Evolutionary conservation across 2,329 filamentous ascomycete genomes (phyloP), one percentile per base, ranked within the genome.

Genomic region (Colletotrichum tamarilloi): DNA sequence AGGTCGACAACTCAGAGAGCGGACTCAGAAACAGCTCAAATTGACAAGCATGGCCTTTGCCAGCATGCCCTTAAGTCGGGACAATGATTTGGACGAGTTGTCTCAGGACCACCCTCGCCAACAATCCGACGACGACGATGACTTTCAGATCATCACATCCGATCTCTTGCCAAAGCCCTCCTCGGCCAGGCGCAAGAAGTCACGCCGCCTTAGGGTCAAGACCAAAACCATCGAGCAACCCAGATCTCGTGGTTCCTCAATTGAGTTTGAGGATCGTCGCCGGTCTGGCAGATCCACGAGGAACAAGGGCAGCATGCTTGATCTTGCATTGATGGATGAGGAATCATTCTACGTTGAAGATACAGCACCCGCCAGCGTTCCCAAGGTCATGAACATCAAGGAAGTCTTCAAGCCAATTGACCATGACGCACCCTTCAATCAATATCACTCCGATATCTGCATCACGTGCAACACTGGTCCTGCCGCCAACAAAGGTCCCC

Each of bases 391-490:
- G 14, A 91, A 91, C 16, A 89, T 95, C 28, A 92, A 91, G 76
- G 97, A 98, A 80, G 81, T 89, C 6, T 98, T 97, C 79, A 87
- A 91, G 68, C 86, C 87, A 1, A 79, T 94, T 1, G 83, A 91
- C 1, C 82, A 86, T 4, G 87, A 91, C 16, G 89, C 92, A 52
- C 83, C 87, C 3, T 99, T 99, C 81, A 88, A 88, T 67, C 84
- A 87, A 26, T 88, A 90, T 12, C 97, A 99, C 81, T 90, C 88
- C 59, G 85, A 89, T 53, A 85, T 84, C 8, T 99, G 97, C 81
- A 92, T 94, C 76, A 88, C 91, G 3, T 99, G 97, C 79, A 84
- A 83, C 60, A 82, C 84, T n/a, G 83, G 81, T 19, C 88, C 88
- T 9, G 85, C 87, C 26, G 81, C 84, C 1, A 87, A 86, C 70